A percentile compares a stretch with the other conserved stretches of the same genome.
phyloP scores from a whole-genome alignment of 148 eudicot species.

The Camellia sinensis region DNA sequence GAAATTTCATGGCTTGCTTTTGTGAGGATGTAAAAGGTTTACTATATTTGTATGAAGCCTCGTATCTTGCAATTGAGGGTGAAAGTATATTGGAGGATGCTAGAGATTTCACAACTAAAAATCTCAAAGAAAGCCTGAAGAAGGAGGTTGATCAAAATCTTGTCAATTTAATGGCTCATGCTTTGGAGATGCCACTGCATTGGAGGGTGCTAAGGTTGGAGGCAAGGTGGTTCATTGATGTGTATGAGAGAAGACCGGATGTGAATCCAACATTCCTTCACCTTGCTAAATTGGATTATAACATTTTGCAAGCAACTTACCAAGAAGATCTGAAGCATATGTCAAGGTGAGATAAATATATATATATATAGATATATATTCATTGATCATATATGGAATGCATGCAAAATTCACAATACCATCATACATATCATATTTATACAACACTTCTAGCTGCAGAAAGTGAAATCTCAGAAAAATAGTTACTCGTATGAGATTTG shows the following conservation, averaged over 20 bases:
- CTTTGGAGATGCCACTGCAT: constrained; percentile 1
- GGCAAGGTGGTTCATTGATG: constrained; percentile 13
- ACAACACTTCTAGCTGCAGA: too few species aligned
- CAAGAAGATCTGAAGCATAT: neutral
- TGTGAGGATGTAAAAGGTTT: constrained; percentile 5
- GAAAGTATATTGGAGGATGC: constrained; percentile 19
- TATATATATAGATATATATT: neutral
- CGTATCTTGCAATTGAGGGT: neutral
- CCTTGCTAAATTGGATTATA: constrained; percentile 3
- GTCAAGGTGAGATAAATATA: neutral
- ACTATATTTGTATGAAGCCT: constrained; percentile 21
- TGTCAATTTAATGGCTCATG: neutral
- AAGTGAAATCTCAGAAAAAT: too few species aligned
- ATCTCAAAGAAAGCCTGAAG: constrained; percentile 3
- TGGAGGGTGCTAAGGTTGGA: constrained; percentile 1
- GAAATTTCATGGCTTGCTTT: constrained; percentile 11
- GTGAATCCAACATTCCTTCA: neutral
- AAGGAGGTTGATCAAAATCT: too few species aligned
- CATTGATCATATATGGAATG: too few species aligned
- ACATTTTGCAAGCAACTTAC: constrained; percentile 5
- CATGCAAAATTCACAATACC: too few species aligned
- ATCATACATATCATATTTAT: too few species aligned
- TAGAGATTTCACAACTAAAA: constrained; percentile 9
- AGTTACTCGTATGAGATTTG: too few species aligned
- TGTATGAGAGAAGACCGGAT: neutral